Evolutionary conservation across 129 eudicot genomes (phyloP), one percentile per base, ranked within the genome.

Genomic region (Pittosporum tobira): DNA sequence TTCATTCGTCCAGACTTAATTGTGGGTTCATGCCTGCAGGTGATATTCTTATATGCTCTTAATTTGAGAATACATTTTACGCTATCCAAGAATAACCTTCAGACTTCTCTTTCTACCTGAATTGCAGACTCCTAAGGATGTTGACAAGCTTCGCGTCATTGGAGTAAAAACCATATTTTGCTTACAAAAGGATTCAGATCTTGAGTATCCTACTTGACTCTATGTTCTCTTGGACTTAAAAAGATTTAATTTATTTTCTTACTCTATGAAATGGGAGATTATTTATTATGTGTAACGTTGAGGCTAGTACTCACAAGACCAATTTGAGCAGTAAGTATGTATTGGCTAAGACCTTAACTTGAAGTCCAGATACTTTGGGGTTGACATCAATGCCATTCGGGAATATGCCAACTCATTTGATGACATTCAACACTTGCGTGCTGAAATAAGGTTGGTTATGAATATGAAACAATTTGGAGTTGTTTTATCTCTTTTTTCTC

Each of bases 1-100:
- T 91, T 91, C 78, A 87, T 91, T 67, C 87, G 80, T 31, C 99
- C 99, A 3, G 94, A 83, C 71, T 61, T 91, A 67, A 91, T 91
- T 28, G 99, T 91, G 36, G 99, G 99, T 1, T 91, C 99, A 54
- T 91, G 99, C 76, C 81, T 86, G 59, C 99, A 91, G 99, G 99
- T 83, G 52, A 71, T 59, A 15, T 58, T 47, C 30, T 19, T 63
- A 54, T 40, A 38, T 27, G 38, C 25, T 68, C 8, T 31, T 16
- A 34, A 5, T 30, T 23, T 69, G 54, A 18, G 42, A 61, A 22
- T 20, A 56, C 57, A 48, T 29, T 6, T 15, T 61, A 26, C 24
- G 46, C 61, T 42, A 57, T 15, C 2, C 48, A 16, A 1, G 2
- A 46, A 52, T 37, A 13, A 37, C 12, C 29, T 60, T 58, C 57